A percentile compares a stretch with the other conserved stretches of the same genome.
Evolutionary conservation across 345 rosid species (phyloP).

Genomic region (Microcos paniculata): DNA sequence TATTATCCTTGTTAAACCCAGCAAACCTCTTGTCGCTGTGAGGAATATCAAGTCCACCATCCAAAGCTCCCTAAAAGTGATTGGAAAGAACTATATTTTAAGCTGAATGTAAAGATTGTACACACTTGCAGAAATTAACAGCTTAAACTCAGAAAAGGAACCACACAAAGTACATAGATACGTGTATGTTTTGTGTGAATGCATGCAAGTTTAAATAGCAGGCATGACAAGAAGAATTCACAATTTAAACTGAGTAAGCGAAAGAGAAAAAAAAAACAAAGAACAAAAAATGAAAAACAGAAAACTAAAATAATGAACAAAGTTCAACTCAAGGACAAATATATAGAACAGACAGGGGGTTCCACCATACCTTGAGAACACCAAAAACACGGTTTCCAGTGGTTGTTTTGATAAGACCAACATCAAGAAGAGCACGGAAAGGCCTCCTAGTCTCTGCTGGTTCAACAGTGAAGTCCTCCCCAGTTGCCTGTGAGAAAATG

Average conservation of each 20-base stretch:
- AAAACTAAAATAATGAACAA: neutral
- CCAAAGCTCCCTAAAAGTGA: conserved; percentile 58
- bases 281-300: no score
- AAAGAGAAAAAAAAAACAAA: no score
- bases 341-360: neutral
- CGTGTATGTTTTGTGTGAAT: neutral
- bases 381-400: conserved; percentile 82
- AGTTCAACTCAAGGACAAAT: neutral
- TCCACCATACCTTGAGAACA: conserved; percentile 58
- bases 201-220: neutral
- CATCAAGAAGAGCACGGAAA: conserved; percentile 82
- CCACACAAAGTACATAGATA: neutral
- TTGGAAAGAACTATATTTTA: neutral
- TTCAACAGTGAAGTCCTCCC: conserved; percentile 73
- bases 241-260: no score
- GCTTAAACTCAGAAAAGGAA: neutral
- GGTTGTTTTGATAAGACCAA: conserved; percentile 69
- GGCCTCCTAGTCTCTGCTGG: conserved; percentile 72
- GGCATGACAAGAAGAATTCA: neutral
- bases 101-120: neutral
- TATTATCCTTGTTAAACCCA: conserved; percentile 56
- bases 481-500: conserved; percentile 45
- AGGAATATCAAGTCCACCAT: conserved; percentile 75
- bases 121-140: neutral
- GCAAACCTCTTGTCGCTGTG: conserved; percentile 83